Evolutionary conservation across 192 early-diverging fungal species (phyloP).

Genomic region (Rhizoclosmatium globosum): DNA sequence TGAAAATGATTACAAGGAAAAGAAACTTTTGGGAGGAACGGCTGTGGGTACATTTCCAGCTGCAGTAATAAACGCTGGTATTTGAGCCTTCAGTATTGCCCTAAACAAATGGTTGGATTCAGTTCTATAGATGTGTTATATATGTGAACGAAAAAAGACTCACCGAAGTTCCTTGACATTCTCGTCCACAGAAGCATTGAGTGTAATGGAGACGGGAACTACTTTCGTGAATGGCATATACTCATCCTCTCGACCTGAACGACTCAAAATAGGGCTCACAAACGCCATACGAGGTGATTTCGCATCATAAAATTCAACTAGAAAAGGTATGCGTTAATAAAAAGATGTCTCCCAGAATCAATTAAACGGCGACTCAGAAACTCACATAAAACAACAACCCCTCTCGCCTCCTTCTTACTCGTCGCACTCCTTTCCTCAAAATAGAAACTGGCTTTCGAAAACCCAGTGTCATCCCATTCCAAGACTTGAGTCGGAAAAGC

Average conservation of each 20-base stretch:
- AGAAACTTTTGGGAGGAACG: not conserved
- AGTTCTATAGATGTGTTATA: too few species aligned
- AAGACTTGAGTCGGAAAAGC: not conserved
- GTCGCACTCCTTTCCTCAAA: not conserved
- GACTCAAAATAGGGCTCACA: not conserved
- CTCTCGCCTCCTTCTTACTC: not conserved
- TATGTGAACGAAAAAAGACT: too few species aligned
- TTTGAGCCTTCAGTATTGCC: not conserved
- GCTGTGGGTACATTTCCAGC: not conserved
- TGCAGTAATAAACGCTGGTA: not conserved
- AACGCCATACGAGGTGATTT: not conserved
- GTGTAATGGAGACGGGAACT: not conserved
- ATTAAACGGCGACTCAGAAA: not conserved
- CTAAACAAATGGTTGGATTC: not conserved
- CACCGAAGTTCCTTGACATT: not conserved
- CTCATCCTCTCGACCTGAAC: not conserved
- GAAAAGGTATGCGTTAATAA: not conserved
- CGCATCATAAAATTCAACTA: not conserved
- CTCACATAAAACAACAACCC: not conserved
- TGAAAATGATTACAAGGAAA: not conserved
- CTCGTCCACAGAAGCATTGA: not conserved
- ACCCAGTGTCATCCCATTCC: not conserved
- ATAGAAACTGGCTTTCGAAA: not conserved
- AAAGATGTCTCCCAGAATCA: not conserved
- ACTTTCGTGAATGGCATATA: not conserved